phyloP scores from a whole-genome alignment of 2,329 filamentous ascomycete species.

The Phyllosticta ampelicida region DNA sequence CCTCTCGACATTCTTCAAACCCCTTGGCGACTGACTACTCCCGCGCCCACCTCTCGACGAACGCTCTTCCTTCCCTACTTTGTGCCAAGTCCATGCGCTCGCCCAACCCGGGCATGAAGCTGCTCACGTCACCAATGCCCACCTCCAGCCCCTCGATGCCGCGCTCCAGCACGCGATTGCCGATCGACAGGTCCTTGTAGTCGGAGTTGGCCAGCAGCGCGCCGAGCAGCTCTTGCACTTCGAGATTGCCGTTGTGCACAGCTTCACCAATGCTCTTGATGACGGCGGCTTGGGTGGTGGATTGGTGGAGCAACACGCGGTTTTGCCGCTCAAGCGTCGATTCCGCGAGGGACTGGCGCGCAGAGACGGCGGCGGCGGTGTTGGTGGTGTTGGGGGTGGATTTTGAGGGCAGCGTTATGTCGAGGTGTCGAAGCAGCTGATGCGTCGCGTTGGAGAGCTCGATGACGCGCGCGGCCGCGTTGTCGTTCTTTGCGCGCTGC shows the following conservation, averaged over 20 bases:
- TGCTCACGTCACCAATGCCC: constrained; percentile 27
- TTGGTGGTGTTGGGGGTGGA: constrained; percentile 12
- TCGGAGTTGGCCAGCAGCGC: constrained; percentile 29
- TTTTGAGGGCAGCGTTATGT: constrained; percentile 17
- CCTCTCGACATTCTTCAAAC: no score
- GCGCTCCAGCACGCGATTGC: constrained; percentile 18
- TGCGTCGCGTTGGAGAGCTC: constrained; percentile 21
- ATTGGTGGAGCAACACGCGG: constrained; percentile 25
- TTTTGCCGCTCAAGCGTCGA: constrained; percentile 23
- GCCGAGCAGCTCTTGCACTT: constrained; percentile 26
- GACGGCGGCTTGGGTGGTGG: constrained; percentile 21
- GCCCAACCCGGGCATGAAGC: constrained; percentile 26
- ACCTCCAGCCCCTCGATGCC: constrained; percentile 26
- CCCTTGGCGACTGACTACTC: no score
- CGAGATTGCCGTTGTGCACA: constrained; percentile 25
- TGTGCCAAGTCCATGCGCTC: constrained; percentile 20
- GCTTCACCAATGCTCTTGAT: constrained; percentile 26
- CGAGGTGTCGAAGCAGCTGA: constrained; percentile 24
- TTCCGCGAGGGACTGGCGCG: constrained; percentile 20
- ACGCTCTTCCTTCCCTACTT: not conserved
- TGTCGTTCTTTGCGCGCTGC: constrained; percentile 16
- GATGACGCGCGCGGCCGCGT: constrained; percentile 21
- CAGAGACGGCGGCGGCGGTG: not conserved
- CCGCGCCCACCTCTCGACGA: constrained; percentile 9
- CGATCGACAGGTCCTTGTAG: constrained; percentile 20